Conservation (phyloP, 257 asterid genomes). For the Cynanchum wilfordii region DNA sequence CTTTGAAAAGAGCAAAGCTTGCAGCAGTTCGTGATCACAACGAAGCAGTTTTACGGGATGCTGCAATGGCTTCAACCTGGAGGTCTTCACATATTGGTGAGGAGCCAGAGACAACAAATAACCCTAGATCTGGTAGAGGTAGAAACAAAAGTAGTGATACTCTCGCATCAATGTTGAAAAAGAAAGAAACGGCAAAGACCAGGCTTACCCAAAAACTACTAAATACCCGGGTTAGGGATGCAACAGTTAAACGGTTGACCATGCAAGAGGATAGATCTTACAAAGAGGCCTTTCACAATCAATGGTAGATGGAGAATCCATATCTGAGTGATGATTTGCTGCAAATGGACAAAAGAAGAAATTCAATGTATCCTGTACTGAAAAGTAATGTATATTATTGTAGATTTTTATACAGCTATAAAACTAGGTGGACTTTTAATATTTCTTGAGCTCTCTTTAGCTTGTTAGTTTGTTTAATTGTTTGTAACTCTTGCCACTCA, state of each 20-base stretch:
- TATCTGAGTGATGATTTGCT: slow-evolving; percentile 2
- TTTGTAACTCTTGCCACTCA: not conserved
- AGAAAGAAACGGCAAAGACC: slow-evolving; percentile 64
- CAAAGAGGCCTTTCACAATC: slow-evolving; percentile 83
- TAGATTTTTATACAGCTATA: not conserved
- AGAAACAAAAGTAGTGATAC: slow-evolving; percentile 53
- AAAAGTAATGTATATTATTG: not conserved
- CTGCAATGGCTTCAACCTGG: slow-evolving; percentile 78
- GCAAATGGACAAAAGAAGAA: slow-evolving; percentile 4
- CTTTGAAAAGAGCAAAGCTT: slow-evolving; percentile 65
- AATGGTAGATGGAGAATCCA: slow-evolving; percentile 46
- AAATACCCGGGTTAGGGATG: slow-evolving; percentile 46
- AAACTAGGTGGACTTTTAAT: not conserved
- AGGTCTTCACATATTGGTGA: slow-evolving; percentile 57
- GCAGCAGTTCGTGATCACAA: slow-evolving; percentile 78
- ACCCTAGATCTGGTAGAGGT: slow-evolving; percentile 21
- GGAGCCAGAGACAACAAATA: slow-evolving; percentile 26
- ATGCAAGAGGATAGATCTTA: slow-evolving; percentile 52
- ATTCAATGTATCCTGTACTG: not conserved
- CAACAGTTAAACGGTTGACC: slow-evolving; percentile 40
- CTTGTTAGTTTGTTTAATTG: slow-evolving; percentile 1
- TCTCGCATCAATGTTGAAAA: slow-evolving; percentile 79
- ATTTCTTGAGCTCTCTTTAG: not conserved
- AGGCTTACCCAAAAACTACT: slow-evolving; percentile 64
- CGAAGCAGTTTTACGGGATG: slow-evolving; percentile 61